phyloP scores from a whole-genome alignment of 2,329 filamentous ascomycete species.

The Sporothrix humicola region DNA sequence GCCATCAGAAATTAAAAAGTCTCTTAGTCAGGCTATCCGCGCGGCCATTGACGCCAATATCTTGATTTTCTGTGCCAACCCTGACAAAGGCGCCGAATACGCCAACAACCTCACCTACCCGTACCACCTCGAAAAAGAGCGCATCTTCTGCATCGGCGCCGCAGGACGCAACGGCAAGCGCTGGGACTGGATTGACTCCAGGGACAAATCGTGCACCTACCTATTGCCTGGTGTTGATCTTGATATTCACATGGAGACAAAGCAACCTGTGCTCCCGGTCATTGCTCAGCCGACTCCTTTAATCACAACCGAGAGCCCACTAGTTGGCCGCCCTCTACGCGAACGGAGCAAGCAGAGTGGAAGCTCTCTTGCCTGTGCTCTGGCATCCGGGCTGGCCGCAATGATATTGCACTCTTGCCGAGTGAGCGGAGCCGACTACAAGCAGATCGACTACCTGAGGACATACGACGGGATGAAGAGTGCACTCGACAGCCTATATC shows the following conservation, averaged over 20 bases:
- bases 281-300: conserved; percentile 2
- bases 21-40: conserved; percentile 15
- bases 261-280: not conserved
- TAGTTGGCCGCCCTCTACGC: not conserved
- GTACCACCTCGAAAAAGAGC: conserved; percentile 19
- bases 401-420: conserved; percentile 21
- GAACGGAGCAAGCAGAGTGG: conserved; percentile 21
- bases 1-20: conserved; percentile 18
- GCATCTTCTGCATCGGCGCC: conserved; percentile 24
- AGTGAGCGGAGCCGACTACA: conserved; percentile 14
- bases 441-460: conserved; percentile 25
- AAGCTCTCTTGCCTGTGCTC: conserved; percentile 20
- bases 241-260: conserved; percentile 23
- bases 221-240: conserved; percentile 22
- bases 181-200: conserved; percentile 25
- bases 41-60: conserved; percentile 12
- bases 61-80: conserved; percentile 28
- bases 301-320: not conserved
- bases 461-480: conserved; percentile 22
- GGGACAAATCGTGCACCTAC: conserved; percentile 23
- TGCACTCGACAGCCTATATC: conserved; percentile 23
- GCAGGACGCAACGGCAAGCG: conserved; percentile 26
- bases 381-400: conserved; percentile 16
- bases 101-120: conserved; percentile 24
- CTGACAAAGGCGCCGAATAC: conserved; percentile 27